Conservation (phyloP, 768 basidiomycete species). For the Gloeostereum incarnatum region DNA sequence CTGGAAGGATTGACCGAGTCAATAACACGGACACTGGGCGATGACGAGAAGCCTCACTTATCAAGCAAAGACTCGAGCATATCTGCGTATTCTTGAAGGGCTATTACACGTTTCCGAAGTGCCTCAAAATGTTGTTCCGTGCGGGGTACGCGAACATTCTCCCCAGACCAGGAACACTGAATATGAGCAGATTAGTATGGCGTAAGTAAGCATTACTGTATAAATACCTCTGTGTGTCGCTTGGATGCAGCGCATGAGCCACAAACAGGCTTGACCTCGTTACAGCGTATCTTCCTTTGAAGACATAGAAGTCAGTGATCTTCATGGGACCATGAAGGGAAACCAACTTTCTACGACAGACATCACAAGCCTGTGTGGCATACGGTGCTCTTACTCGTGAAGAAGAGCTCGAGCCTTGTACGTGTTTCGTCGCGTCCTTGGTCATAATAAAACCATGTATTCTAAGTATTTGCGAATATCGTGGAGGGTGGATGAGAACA, state of each 20-base stretch:
- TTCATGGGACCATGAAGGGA: background rate
- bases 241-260: constrained; percentile 7
- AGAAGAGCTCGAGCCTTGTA: background rate
- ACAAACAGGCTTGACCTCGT: constrained; percentile 10
- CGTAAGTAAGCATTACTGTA: background rate
- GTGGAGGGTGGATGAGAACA: too few species aligned
- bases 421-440: too few species aligned
- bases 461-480: too few species aligned
- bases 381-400: constrained; percentile 1
- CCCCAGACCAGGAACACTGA: constrained; percentile 9
- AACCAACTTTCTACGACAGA: constrained; percentile 2
- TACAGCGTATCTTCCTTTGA: constrained; percentile 11
- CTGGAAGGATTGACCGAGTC: too few species aligned
- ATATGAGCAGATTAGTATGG: background rate
- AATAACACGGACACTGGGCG: too few species aligned
- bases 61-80: constrained; percentile 6
- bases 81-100: constrained; percentile 6
- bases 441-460: too few species aligned
- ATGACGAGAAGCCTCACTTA: constrained; percentile 5
- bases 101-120: constrained; percentile 6
- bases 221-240: constrained; percentile 6
- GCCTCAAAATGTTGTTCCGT: constrained; percentile 11
- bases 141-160: constrained; percentile 3
- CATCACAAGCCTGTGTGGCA: constrained; percentile 3
- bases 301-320: background rate